Conservation (phyloP, 306 rosid genomes). For the Begonia peltatifolia region DNA sequence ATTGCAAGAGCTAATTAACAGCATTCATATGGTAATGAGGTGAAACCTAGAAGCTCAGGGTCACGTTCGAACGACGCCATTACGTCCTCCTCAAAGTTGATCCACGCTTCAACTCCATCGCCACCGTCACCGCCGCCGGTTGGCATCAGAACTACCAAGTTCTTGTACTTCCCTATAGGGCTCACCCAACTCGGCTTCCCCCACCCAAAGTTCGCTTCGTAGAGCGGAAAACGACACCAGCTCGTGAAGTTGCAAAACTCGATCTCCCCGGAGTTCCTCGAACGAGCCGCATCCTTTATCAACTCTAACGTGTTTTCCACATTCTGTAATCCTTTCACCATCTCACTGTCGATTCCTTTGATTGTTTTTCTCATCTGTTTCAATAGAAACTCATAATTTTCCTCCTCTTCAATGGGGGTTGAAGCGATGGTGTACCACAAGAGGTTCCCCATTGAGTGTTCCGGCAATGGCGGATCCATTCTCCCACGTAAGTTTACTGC, state of each 20-base stretch:
- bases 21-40: background rate
- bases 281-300: background rate
- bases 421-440: constrained; percentile 2
- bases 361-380: constrained; percentile 11
- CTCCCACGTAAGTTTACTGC: constrained; percentile 20
- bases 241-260: constrained; percentile 11
- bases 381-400: constrained; percentile 1
- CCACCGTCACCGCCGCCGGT: background rate
- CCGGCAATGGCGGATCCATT: constrained; percentile 19
- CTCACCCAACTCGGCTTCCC: constrained; percentile 28
- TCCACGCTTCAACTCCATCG: constrained; percentile 22
- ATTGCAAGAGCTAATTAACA: no score
- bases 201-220: constrained; percentile 29
- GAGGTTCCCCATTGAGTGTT: constrained; percentile 15
- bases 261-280: constrained; percentile 9
- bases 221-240: constrained; percentile 13
- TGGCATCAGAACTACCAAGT: constrained; percentile 10
- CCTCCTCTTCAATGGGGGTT: background rate
- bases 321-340: background rate
- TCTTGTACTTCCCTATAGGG: background rate
- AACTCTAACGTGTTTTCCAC: background rate
- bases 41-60: background rate
- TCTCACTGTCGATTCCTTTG: constrained; percentile 1
- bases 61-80: constrained; percentile 12
- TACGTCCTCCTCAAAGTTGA: constrained; percentile 12